Base-by-base conservation (phyloP, 2,329 filamentous ascomycete genomes). In the Trichoderma breve region DNA sequence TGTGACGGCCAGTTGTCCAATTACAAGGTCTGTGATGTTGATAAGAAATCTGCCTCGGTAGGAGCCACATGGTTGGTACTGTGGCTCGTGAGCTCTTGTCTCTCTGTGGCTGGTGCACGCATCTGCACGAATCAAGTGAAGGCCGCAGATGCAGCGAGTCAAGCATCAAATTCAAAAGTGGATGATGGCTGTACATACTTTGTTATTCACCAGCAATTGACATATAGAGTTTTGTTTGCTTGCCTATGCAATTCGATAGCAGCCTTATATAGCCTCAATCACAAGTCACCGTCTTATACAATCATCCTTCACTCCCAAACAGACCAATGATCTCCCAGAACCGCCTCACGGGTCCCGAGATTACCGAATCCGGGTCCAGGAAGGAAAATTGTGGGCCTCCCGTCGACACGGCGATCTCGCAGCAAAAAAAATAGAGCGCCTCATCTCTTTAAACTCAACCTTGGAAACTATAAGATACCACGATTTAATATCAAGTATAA, bases 251-350 rank as follows among this genome's bases (percentile, higher is more conserved):
- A 24, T 24, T 24, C 12, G 21, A 53, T 24, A 53, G n/a, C 21
- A 21, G n/a, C 43, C 1, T n/a, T 47, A 24, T 12, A 51, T n/a
- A 30, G 55, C 55, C 26, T 9, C 55, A 58, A 30, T 28, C 26
- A 57, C 15, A 57, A 36, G 26, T 28, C 28, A 34, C 15, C 2
- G 11, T 53, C 34, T 47, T 18, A 26, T 67, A 26, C 26, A 1
- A 6, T 30, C 12, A 24, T 21, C 36, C 32, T 53, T 30, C 30
- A 21, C 18, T 2, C 6, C 9, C 26, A 47, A 51, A 51, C 47
- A 18, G 63, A 55, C 67, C 57, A 70, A 70, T 70, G n/a, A 51
- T 28, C 21, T 34, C 15, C 47, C 15, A 70, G 67, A 36, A 62
- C 7, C 28, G 12, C 30, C 67, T 62, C 67, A 70, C 67, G 57